Percentiles rank a stretch among this genome's conserved stretches.
phyloP scores from a whole-genome alignment of 176 grass and related monocot species.

The Ensete glaucum region DNA sequence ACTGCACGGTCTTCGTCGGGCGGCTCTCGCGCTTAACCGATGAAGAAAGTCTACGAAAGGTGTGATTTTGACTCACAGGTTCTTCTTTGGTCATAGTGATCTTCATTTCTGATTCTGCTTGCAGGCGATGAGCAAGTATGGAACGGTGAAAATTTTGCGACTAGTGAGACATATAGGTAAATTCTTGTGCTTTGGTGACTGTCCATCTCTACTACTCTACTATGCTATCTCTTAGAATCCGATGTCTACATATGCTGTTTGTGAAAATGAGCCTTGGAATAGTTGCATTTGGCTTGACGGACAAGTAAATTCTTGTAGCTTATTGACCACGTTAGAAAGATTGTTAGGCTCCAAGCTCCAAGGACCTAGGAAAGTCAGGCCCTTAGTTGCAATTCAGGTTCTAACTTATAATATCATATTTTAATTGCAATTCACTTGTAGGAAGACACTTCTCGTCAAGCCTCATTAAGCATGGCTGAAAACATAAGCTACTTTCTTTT shows the following conservation, averaged over 20 bases:
- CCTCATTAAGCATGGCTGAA: too few species aligned
- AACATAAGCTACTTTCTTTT: too few species aligned
- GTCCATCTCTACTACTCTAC: too few species aligned
- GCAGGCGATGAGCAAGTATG: slow-evolving; percentile 81
- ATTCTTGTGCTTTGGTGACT: neutral
- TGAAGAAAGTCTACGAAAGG: slow-evolving; percentile 58
- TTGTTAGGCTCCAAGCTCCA: neutral
- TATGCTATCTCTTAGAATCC: too few species aligned
- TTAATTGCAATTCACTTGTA: too few species aligned
- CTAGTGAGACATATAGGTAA: slow-evolving; percentile 79
- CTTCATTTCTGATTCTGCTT: slow-evolving; percentile 4
- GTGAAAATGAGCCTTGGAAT: neutral
- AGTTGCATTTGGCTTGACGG: neutral
- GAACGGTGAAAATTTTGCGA: slow-evolving; percentile 71
- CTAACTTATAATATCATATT: too few species aligned
- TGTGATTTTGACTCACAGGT: neutral
- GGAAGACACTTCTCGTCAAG: too few species aligned
- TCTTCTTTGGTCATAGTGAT: neutral
- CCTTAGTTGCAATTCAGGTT: too few species aligned
- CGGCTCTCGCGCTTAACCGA: slow-evolving; percentile 61
- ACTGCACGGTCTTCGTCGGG: slow-evolving; percentile 78
- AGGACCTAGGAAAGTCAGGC: neutral
- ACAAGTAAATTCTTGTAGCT: too few species aligned
- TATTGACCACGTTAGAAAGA: neutral
- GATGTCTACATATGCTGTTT: neutral